Conservation (phyloP, 2,329 filamentous ascomycete species). For the Epichloe coenophiala region DNA sequence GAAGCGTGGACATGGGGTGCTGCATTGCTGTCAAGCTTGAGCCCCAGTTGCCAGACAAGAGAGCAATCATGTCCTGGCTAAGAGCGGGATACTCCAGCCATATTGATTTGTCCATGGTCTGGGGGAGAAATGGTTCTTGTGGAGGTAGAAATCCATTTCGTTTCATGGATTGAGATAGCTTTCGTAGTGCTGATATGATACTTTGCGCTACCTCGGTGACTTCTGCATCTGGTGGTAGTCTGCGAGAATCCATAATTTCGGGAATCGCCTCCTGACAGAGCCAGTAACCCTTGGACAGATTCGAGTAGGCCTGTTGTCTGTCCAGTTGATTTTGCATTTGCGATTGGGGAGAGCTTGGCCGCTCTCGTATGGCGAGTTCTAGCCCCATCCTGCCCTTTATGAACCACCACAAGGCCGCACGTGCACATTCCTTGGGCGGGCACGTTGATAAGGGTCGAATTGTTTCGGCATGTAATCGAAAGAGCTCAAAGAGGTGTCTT, state of each 20-base stretch:
- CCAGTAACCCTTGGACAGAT: constrained; percentile 79
- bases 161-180: constrained; percentile 71
- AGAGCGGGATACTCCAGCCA: constrained; percentile 70
- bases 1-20: constrained; percentile 31
- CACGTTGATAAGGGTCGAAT: constrained; percentile 51
- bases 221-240: constrained; percentile 29
- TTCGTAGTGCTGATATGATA: constrained; percentile 52
- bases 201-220: constrained; percentile 39
- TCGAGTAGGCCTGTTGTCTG: constrained; percentile 67
- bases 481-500: constrained; percentile 61
- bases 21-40: constrained; percentile 35
- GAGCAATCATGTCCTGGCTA: constrained; percentile 55
- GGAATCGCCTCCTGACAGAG: constrained; percentile 45
- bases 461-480: constrained; percentile 64
- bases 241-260: constrained; percentile 32
- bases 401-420: constrained; percentile 81
- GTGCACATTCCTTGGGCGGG: constrained; percentile 52
- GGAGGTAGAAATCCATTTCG: constrained; percentile 67
- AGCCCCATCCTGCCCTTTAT: constrained; percentile 64
- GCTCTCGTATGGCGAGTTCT: constrained; percentile 56
- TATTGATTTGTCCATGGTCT: constrained; percentile 66
- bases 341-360: constrained; percentile 35
- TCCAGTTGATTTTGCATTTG: constrained; percentile 40
- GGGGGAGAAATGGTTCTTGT: constrained; percentile 54
- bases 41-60: constrained; percentile 50